phyloP scores from a whole-genome alignment of 495 filamentous ascomycete genomes.

The Tuber umbilicatum region DNA sequence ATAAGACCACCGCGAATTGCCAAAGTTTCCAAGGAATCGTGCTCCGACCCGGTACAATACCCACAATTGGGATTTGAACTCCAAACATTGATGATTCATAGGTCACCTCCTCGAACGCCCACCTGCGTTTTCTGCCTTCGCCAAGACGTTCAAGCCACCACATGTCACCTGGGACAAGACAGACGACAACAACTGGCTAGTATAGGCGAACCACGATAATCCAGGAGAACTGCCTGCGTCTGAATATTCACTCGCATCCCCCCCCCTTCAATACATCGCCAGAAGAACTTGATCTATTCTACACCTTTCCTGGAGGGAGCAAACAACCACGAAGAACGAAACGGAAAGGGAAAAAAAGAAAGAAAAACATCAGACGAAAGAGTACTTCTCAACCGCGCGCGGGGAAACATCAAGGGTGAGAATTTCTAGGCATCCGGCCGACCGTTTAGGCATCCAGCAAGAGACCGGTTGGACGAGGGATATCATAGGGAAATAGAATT shows the following conservation, averaged over 20 bases:
- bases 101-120: not conserved
- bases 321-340: not conserved
- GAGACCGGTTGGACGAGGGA: not conserved
- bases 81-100: not conserved
- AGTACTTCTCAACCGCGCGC: not conserved
- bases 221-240: not conserved
- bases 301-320: not conserved
- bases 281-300: not conserved
- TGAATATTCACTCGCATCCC: not conserved
- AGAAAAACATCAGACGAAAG: conserved; percentile 3
- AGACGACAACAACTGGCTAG: not conserved
- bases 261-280: not conserved
- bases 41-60: not conserved
- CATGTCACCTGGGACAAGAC: not conserved
- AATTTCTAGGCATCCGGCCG: conserved; percentile 1
- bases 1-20: not conserved
- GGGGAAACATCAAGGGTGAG: not conserved
- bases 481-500: conserved; percentile 1
- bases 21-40: not conserved
- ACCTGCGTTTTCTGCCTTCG: conserved; percentile 2
- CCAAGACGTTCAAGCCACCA: conserved; percentile 2
- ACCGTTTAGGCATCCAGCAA: not conserved
- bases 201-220: not conserved
- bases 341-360: not conserved
- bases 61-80: not conserved